phyloP scores from a whole-genome alignment of 2,329 filamentous ascomycete species.

The Aspergillus japonicus region DNA sequence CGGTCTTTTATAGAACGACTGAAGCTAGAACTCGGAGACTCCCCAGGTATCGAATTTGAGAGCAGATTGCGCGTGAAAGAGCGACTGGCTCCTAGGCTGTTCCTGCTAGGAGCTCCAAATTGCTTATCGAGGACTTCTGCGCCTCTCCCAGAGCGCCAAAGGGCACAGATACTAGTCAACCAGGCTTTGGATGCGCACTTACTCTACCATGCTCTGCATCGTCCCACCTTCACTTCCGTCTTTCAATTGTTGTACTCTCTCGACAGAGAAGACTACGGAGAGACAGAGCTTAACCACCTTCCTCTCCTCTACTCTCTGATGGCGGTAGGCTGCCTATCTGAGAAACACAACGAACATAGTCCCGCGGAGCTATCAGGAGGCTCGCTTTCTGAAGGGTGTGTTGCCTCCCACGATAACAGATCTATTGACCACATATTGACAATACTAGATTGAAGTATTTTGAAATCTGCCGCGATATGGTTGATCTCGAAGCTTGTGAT shows the following conservation, averaged over 20 bases:
- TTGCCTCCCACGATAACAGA: background rate
- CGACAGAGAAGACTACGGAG: constrained; percentile 6
- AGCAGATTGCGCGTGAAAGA: constrained; percentile 3
- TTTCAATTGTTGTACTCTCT: constrained; percentile 13
- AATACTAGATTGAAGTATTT: constrained; percentile 5
- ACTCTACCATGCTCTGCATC: constrained; percentile 11
- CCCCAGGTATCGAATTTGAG: constrained; percentile 5
- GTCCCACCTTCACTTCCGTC: constrained; percentile 6
- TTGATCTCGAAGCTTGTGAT: constrained; percentile 9
- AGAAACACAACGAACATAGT: background rate
- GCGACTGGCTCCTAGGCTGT: constrained; percentile 2
- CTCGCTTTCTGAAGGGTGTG: background rate
- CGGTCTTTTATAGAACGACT: constrained; percentile 9
- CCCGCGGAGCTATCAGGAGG: background rate
- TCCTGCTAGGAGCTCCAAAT: background rate
- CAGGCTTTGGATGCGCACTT: constrained; percentile 10
- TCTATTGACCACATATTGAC: background rate
- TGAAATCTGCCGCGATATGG: constrained; percentile 3
- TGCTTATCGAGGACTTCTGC: background rate
- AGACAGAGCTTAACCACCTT: constrained; percentile 5
- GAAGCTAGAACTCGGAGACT: constrained; percentile 8
- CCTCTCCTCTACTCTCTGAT: constrained; percentile 12
- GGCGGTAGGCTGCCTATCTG: constrained; percentile 9
- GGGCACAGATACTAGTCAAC: constrained; percentile 8
- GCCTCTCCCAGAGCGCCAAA: background rate